Evolutionary conservation across 2,329 filamentous ascomycete species (phyloP).

Genomic region (Aspergillus pseudoviridinutans): DNA sequence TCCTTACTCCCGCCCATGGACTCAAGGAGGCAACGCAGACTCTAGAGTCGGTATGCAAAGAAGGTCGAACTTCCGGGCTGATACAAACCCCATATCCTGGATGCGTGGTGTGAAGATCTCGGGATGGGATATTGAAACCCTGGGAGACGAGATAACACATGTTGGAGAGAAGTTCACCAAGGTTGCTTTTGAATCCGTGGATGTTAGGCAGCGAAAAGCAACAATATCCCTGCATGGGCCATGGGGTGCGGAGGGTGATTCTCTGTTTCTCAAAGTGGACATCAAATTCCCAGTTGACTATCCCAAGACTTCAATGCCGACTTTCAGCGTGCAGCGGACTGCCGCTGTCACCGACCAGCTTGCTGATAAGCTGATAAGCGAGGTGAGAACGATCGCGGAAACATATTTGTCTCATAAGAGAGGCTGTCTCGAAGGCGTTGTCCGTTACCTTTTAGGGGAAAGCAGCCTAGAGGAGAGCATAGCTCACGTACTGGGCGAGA

Average conservation of each 20-base stretch:
- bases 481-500: constrained; percentile 52
- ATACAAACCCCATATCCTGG: constrained; percentile 59
- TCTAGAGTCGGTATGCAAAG: constrained; percentile 47
- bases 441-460: constrained; percentile 59
- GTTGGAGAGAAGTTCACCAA: constrained; percentile 60
- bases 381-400: constrained; percentile 53
- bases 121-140: constrained; percentile 49
- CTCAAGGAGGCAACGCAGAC: constrained; percentile 46
- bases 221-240: constrained; percentile 58
- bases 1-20: constrained; percentile 49
- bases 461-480: constrained; percentile 56
- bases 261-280: constrained; percentile 54
- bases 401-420: constrained; percentile 50
- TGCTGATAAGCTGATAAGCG: constrained; percentile 46
- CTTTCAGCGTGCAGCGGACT: constrained; percentile 55
- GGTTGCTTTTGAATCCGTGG: constrained; percentile 56
- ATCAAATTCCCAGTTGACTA: constrained; percentile 58
- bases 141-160: constrained; percentile 59
- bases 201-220: constrained; percentile 51
- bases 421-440: constrained; percentile 58
- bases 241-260: constrained; percentile 52
- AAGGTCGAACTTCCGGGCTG: constrained; percentile 44
- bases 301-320: constrained; percentile 47
- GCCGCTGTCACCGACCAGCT: constrained; percentile 52
- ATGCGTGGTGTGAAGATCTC: constrained; percentile 62